Percentiles rank a stretch among this genome's conserved stretches.
These are phyloP conservation scores for Pseudotulostoma volvatum DNA, from an alignment of 495 filamentous ascomycete genomes.

Conservation along the genomic window DNA sequence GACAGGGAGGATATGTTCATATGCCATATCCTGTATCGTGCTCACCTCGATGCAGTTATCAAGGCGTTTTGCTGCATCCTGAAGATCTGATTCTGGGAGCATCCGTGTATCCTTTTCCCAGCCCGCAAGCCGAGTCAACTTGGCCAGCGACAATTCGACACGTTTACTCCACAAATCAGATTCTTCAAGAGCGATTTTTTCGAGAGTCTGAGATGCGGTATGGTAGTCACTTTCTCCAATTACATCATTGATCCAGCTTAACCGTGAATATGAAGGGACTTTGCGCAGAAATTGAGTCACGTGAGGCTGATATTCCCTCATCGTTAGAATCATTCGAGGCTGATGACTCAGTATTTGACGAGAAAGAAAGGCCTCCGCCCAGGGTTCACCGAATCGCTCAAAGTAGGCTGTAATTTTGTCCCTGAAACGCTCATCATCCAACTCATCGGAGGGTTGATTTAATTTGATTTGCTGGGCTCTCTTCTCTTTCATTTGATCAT, in stretches of 20 bases:
- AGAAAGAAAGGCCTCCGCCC: constrained; percentile 67
- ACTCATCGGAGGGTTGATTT: constrained; percentile 2
- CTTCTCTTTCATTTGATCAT: constrained; percentile 21
- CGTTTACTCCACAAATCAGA: constrained; percentile 75
- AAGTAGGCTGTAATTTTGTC: constrained; percentile 46
- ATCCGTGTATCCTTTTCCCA: constrained; percentile 16
- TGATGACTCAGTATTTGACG: constrained; percentile 49
- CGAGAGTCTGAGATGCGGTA: constrained; percentile 48
- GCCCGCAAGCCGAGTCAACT: constrained; percentile 57
- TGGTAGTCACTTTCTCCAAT: constrained; percentile 52
- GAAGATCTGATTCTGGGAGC: constrained; percentile 10
- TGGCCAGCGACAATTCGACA: constrained; percentile 75
- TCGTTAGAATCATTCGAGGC: constrained; percentile 47
- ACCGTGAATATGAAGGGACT: constrained; percentile 47
- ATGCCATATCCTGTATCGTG: constrained; percentile 58
- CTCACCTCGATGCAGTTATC: constrained; percentile 49
- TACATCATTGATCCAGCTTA: constrained; percentile 94
- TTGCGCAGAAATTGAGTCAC: constrained; percentile 61
- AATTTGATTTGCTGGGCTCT: constrained; percentile 1
- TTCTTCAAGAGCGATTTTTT: constrained; percentile 48
- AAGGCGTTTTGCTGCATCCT: constrained; percentile 25
- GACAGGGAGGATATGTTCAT: constrained; percentile 38
- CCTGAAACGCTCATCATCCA: constrained; percentile 13
- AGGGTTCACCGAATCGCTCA: constrained; percentile 52
- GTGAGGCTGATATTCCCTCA: constrained; percentile 44